Conservation (phyloP, 75 land plant species). For the Cunninghamia lanceolata region DNA sequence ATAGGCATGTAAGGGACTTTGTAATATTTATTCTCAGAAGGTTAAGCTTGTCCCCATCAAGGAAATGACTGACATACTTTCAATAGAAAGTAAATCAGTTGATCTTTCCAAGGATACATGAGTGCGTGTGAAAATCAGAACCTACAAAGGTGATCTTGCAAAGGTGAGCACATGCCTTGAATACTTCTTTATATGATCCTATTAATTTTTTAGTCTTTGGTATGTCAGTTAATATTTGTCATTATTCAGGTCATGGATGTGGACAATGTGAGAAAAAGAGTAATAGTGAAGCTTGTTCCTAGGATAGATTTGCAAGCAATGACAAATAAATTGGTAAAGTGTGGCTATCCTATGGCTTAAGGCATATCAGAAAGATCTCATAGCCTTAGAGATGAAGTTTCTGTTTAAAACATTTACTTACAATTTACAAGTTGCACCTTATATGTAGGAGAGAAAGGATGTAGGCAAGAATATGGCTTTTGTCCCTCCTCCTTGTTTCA, state of each 20-base stretch:
- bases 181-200: background rate
- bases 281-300: slow-evolving; percentile 82
- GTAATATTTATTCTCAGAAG: too few relatives aligned
- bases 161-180: too few relatives aligned
- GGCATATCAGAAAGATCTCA: too few relatives aligned
- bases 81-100: too few relatives aligned
- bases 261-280: slow-evolving; percentile 86
- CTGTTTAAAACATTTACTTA: too few relatives aligned
- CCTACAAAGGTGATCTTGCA: slow-evolving; percentile 94
- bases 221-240: slow-evolving; percentile 5
- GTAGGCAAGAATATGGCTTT: slow-evolving; percentile 62
- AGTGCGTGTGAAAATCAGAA: slow-evolving; percentile 91
- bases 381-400: too few relatives aligned
- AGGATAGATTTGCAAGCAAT: slow-evolving; percentile 85
- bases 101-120: slow-evolving; percentile 82
- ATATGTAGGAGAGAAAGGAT: too few relatives aligned
- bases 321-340: slow-evolving; percentile 77
- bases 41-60: too few relatives aligned
- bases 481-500: slow-evolving; percentile 68
- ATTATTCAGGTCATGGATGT: slow-evolving; percentile 77
- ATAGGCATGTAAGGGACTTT: too few relatives aligned
- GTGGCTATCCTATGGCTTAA: too few relatives aligned
- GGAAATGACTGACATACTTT: too few relatives aligned
- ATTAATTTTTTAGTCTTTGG: background rate
- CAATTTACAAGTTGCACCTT: too few relatives aligned